Evolutionary conservation across 1,284 basidiomycete genomes (phyloP), one percentile per base, ranked within the genome.

Genomic region (Phellinidium pouzarii): DNA sequence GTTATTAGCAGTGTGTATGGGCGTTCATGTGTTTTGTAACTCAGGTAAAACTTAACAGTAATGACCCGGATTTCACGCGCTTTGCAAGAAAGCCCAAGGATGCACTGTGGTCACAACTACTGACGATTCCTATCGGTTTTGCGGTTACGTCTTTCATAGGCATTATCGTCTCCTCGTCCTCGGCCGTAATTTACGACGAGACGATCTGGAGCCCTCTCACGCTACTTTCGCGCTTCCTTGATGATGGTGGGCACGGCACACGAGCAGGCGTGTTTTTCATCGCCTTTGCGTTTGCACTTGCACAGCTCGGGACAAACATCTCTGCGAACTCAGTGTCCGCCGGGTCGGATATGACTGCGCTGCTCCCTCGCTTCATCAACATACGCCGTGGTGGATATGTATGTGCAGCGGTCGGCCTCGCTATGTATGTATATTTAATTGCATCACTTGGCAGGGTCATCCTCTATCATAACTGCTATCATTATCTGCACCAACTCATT

Each of bases 311-410:
- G 25, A 86, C 83, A 41, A 91, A 89, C 66, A 87, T 91, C 61
- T 85, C 86, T 9, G 89, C 91, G 48, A 94, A 94, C 71, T 86
- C 85, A 3, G 80, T 93, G 59, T 85, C 82, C 34, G 90, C 90
- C 3, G 89, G 91, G 4, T 90, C 88, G 62, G 91, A 94, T 68
- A 69, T 93, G 59, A 91, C 90, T 0, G 82, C 89, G 2, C 74
- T 92, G 31, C 73, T 82, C 60, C 88, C 91, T 52, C 82, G 84
- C 26, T 93, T 82, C 70, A 82, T 94, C 63, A 91, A 87, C 66
- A 93, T 94, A 62, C 82, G 91, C 23, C 78, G 90, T 17, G 91
- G 92, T 17, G 86, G 87, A 3, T 90, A 87, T 65, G 69, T 93
- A 48, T 85, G 83, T 17, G 86, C 86, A 1, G 73, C 85, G 36